Conservation (phyloP, 192 early-diverging fungal genomes). For the Coemansia sp. region DNA sequence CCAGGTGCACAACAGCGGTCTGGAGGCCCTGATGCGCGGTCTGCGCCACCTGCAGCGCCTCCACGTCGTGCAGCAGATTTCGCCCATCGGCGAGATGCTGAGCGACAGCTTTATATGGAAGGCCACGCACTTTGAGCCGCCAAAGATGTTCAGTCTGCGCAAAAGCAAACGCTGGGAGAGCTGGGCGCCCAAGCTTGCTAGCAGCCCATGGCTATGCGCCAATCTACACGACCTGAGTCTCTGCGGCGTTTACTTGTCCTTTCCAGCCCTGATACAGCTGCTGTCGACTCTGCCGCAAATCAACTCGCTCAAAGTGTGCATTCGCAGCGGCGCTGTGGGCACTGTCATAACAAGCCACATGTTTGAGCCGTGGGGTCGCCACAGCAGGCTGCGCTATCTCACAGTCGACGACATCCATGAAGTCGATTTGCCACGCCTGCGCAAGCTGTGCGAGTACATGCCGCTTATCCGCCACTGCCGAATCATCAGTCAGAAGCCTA, state of each 20-base stretch:
- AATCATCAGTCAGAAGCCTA: constrained; percentile 24
- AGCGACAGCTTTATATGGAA: constrained; percentile 51
- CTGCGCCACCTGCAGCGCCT: constrained; percentile 37
- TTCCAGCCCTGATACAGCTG: constrained; percentile 50
- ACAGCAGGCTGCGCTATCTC: constrained; percentile 38
- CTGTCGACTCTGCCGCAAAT: constrained; percentile 41
- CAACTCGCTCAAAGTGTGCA: constrained; percentile 41
- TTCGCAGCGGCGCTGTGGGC: constrained; percentile 36
- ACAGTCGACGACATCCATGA: constrained; percentile 50
- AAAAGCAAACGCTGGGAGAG: constrained; percentile 45
- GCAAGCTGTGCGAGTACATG: constrained; percentile 51
- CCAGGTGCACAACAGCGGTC: constrained; percentile 50
- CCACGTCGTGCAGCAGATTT: constrained; percentile 50
- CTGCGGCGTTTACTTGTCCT: constrained; percentile 50
- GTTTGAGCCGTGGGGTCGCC: constrained; percentile 55
- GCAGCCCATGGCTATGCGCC: constrained; percentile 45
- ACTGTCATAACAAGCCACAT: constrained; percentile 37
- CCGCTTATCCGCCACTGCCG: constrained; percentile 49
- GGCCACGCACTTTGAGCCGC: constrained; percentile 45
- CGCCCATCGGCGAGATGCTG: constrained; percentile 53
- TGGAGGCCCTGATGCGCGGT: constrained; percentile 42
- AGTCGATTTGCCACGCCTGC: constrained; percentile 38
- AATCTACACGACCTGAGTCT: constrained; percentile 38
- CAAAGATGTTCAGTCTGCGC: constrained; percentile 47
- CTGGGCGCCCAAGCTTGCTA: constrained; percentile 54